A percentile compares a stretch with the other conserved stretches of the same genome.
Evolutionary conservation across 495 filamentous ascomycete species (phyloP).

Genomic region (Talaromyces proteolyticus): DNA sequence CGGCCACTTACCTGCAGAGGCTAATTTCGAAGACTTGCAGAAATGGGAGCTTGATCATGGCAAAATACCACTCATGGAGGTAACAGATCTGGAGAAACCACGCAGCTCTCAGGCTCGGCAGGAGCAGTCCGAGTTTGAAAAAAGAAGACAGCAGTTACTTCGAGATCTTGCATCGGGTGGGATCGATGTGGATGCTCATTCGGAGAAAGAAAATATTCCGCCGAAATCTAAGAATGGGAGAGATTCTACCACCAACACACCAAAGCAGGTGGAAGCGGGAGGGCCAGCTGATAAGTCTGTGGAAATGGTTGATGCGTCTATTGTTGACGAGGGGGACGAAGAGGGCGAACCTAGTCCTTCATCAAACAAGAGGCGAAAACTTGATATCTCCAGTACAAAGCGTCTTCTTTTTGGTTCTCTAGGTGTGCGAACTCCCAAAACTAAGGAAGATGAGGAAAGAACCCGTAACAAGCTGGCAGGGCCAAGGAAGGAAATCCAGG

Average conservation of each 20-base stretch:
- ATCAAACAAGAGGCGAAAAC: conserved; percentile 30
- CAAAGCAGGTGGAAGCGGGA: conserved; percentile 4
- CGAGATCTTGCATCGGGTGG: conserved; percentile 45
- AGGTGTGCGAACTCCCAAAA: conserved; percentile 62
- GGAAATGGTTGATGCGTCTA: conserved; percentile 16
- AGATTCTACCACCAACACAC: too few species aligned
- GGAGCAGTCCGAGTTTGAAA: conserved; percentile 38
- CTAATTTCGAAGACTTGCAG: conserved; percentile 41
- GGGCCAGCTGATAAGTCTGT: not conserved
- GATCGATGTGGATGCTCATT: conserved; percentile 33
- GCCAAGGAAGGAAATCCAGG: conserved; percentile 10
- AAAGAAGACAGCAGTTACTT: conserved; percentile 45
- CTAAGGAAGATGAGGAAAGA: conserved; percentile 59
- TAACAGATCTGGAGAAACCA: conserved; percentile 5
- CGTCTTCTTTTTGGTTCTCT: conserved; percentile 68
- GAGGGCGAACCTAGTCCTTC: conserved; percentile 12
- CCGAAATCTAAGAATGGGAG: conserved; percentile 11
- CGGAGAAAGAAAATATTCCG: conserved; percentile 29
- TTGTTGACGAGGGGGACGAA: conserved; percentile 15
- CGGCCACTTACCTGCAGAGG: conserved; percentile 39
- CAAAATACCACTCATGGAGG: conserved; percentile 17
- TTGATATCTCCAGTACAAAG: conserved; percentile 61
- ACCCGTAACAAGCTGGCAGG: conserved; percentile 50
- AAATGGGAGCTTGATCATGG: conserved; percentile 26
- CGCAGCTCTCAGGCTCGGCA: conserved; percentile 12